Evolutionary conservation across 75 land plant species (phyloP).

Genomic region (Chamaecyparis obtusa): DNA sequence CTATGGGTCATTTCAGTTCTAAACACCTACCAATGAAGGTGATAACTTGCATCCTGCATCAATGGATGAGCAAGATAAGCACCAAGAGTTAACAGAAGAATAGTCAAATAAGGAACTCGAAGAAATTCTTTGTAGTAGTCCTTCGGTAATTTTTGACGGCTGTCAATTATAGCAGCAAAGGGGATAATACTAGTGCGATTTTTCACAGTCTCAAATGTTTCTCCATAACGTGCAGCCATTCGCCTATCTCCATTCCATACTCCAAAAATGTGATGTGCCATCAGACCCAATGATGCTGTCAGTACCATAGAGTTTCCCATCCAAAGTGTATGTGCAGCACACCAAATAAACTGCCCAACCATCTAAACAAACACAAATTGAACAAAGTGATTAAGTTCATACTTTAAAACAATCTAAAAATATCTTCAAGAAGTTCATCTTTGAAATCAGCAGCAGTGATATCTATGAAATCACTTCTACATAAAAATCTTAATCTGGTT

Average conservation of each 20-base stretch:
- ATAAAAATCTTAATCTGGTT: background rate
- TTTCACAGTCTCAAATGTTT: conserved; percentile 77
- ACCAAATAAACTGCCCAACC: conserved; percentile 99
- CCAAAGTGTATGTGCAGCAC: conserved; percentile 94
- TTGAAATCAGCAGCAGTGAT: background rate
- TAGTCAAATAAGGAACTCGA: conserved; percentile 70
- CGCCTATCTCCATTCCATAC: conserved; percentile 98
- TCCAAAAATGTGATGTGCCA: conserved; percentile 93
- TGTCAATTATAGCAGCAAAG: conserved; percentile 87
- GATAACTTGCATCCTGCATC: conserved; percentile 73
- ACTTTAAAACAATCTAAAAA: too few relatives aligned
- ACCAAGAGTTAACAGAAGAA: conserved; percentile 72
- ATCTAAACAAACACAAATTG: conserved; percentile 42
- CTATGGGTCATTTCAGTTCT: background rate
- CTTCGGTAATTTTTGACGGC: conserved; percentile 85
- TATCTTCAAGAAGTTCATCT: background rate
- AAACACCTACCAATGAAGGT: conserved; percentile 73
- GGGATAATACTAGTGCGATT: conserved; percentile 79
- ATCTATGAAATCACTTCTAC: background rate
- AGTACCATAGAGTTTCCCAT: conserved; percentile 84
- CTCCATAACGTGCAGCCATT: conserved; percentile 66
- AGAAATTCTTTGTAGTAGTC: conserved; percentile 87
- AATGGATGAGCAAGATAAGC: conserved; percentile 91
- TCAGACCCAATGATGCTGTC: conserved; percentile 84
- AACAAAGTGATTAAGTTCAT: background rate